Conservation (phyloP, 2,329 filamentous ascomycete species). For the Immersiporthe knoxdaviesiana region DNA sequence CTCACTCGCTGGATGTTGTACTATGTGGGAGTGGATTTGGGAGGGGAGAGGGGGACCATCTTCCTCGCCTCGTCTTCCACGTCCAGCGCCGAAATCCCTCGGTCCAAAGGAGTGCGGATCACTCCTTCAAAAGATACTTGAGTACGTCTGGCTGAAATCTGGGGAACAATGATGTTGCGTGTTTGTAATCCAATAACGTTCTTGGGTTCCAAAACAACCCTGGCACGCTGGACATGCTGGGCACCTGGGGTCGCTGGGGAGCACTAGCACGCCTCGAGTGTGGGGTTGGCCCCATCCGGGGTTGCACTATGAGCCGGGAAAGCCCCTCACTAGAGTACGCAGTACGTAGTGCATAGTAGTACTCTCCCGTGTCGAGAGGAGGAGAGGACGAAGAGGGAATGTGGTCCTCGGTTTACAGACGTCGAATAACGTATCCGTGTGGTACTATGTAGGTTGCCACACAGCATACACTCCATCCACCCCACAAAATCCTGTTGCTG, state of each 20-base stretch:
- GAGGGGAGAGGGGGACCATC: not conserved
- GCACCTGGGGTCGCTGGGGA: not conserved
- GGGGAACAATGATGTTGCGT: slow-evolving; percentile 15
- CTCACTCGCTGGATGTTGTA: not conserved
- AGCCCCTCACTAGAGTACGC: not conserved
- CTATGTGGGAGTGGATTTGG: too few species aligned
- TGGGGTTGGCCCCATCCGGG: slow-evolving; percentile 7
- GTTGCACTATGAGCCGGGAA: not conserved
- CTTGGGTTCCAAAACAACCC: not conserved
- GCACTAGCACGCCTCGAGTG: not conserved
- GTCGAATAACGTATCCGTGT: not conserved
- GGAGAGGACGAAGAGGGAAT: not conserved
- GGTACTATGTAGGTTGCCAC: not conserved
- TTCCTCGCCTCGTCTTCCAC: not conserved
- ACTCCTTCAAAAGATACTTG: not conserved
- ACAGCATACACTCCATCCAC: too few species aligned
- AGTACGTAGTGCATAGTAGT: too few species aligned
- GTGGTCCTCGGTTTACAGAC: not conserved
- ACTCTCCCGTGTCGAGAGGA: not conserved
- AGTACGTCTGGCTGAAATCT: not conserved
- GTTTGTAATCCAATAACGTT: slow-evolving; percentile 1
- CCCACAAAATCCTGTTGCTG: not conserved
- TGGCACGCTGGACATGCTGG: not conserved
- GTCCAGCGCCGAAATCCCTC: not conserved
- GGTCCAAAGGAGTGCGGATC: slow-evolving; percentile 22